phyloP scores from a whole-genome alignment of 2,329 filamentous ascomycete species.

The Pseudomassariella vexata region DNA sequence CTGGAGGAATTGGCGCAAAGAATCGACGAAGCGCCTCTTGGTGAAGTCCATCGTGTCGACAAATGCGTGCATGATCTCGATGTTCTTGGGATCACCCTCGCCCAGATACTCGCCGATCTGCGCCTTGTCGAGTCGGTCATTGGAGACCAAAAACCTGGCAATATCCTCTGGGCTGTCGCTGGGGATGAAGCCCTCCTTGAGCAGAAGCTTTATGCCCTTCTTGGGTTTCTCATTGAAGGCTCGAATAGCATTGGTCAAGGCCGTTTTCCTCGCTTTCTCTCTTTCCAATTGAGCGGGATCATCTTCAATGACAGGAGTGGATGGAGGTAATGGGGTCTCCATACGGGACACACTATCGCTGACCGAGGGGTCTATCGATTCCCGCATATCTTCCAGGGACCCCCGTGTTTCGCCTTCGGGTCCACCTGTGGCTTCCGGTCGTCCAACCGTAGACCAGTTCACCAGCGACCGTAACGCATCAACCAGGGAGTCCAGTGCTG shows the following conservation, averaged over 20 bases:
- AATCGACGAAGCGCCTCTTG: conserved; percentile 87
- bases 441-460: conserved; percentile 72
- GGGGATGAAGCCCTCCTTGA: conserved; percentile 81
- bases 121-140: conserved; percentile 83
- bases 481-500: conserved; percentile 82
- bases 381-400: conserved; percentile 52
- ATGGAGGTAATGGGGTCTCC: conserved; percentile 53
- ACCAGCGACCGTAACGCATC: conserved; percentile 85
- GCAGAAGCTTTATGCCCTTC: conserved; percentile 75
- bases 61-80: conserved; percentile 97
- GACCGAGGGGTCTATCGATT: conserved; percentile 70
- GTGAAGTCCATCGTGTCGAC: conserved; percentile 93
- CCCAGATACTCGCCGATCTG: conserved; percentile 92
- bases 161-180: conserved; percentile 77
- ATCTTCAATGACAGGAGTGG: conserved; percentile 71
- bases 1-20: conserved; percentile 85
- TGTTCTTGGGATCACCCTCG: conserved; percentile 87
- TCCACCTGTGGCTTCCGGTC: conserved; percentile 54
- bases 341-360: conserved; percentile 57
- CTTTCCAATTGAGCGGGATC: conserved; percentile 93
- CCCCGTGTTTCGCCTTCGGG: conserved; percentile 45
- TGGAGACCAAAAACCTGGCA: conserved; percentile 72
- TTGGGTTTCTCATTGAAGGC: conserved; percentile 99
- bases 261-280: conserved; percentile 90
- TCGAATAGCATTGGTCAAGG: conserved; percentile 78